Evolutionary conservation across 2,329 filamentous ascomycete species (phyloP), one percentile per base, ranked within the genome.

Genomic region (Dothideomycetidae sp.): DNA sequence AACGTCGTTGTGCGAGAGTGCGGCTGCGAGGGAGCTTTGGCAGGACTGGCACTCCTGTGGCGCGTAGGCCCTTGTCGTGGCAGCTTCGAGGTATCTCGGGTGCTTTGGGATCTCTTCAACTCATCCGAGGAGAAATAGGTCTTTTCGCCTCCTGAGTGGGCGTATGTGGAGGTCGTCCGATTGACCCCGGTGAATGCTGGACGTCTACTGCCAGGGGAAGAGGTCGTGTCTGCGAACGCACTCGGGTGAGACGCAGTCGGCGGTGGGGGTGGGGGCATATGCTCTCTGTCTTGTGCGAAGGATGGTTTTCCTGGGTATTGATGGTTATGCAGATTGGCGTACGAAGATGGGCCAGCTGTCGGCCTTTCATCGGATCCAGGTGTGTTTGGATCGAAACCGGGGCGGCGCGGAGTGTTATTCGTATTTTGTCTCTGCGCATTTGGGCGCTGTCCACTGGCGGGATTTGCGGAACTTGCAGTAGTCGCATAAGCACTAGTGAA

Each of bases 331-430:
- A 18, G 33, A 26, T 39, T 32, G 15, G 34, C 42, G 36, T 41
- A 44, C 14, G 36, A 36, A 2, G 67, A 66, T 10, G 65, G 67
- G 41, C 64, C 63, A 17, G 47, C 44, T 14, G 71, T 71, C 51
- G 69, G 69, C 23, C 68, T 63, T 46, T 76, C 72, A 48, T 76
- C 72, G 23, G 64, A 69, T n/a, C 67, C 70, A 19, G 70, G 62
- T 5, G 62, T 63, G n/a, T 63, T 63, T 13, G 73, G 71, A 39
- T 73, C 68, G 48, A 75, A 77, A 3, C 70, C 72, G 31, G 61
- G 58, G 50, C 62, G 71, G 46, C 63, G 70, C 26, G 68, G 67
- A 3, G 62, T 58, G 36, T 55, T 51, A 3, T 56, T 54, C 35
- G 56, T 60, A 30, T 56, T 53, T 33, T 52, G 61, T 13, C 59